Evolutionary conservation across 352 stramenopile species (phyloP), one percentile per base, ranked within the genome.

Genomic region (Phytopythium helicoides): DNA sequence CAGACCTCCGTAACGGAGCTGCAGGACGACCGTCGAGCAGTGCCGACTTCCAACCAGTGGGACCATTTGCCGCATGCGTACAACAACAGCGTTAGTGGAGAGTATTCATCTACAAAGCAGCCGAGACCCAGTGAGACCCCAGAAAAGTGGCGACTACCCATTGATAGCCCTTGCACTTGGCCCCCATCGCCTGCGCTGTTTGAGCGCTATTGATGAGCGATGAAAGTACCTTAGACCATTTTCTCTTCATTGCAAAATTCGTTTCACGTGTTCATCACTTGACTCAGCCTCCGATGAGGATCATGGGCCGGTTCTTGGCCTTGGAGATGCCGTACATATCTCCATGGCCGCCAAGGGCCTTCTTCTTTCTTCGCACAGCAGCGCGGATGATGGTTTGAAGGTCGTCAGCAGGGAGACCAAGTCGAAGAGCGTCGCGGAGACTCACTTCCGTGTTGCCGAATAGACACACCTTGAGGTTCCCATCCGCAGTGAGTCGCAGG

Each of bases 261-360:
- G 15, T 47, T 23, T 56, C 35, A 45, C 25, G 16, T 15, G 21
- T 22, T 6, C 21, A 11, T 46, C 63, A 16, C 18, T 21, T 26
- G 15, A 19, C 25, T 49, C 44, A 99, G 35, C 97, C 97, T 37
- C 97, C 97, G 70, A 99, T 99, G 44, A 98, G 75, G 51, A 97
- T 98, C 97, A 99, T 99, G 22, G 96, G 95, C 19, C 96, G 82
- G 76, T 99, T 99, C 62, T 96, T 88, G 15, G 76, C 73, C 33
- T 87, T 93, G 31, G 95, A 93, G 59, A 96, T 91, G 28, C 86
- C 83, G 36, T 96, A 85, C 72, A 98, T 97, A 76, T 97, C 85
- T n/a, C 75, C 86, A 71, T 98, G 96, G 35, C 97, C 97, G 37
- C 96, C 97, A 16, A 99, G 76, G 33, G 85, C 82, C 62, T 90